Conservation (phyloP, 2,329 filamentous ascomycete species). For the Neoascochyta sp. region DNA sequence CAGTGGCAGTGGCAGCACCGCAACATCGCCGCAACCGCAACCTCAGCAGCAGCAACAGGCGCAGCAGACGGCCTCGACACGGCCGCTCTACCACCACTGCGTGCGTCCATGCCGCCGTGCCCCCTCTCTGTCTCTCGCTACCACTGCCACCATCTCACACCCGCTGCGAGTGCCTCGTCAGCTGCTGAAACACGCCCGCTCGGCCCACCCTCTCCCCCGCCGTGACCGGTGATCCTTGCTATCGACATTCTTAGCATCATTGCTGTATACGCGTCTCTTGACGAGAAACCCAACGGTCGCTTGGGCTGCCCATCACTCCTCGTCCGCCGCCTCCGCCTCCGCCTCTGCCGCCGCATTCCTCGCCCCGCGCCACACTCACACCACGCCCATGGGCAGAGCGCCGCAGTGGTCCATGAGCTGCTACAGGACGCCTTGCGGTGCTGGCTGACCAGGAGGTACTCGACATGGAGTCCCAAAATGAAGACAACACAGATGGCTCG, state of each 20-base stretch:
- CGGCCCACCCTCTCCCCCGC: slow-evolving; percentile 15
- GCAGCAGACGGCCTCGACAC: no score
- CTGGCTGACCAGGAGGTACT: slow-evolving; percentile 31
- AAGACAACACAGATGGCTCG: slow-evolving; percentile 68
- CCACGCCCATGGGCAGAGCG: slow-evolving; percentile 29
- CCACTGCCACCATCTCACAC: no score
- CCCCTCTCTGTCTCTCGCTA: no score
- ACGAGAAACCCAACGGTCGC: slow-evolving; percentile 2
- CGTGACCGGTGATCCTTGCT: slow-evolving; percentile 18
- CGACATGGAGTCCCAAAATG: slow-evolving; percentile 35
- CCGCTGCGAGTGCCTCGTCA: slow-evolving; percentile 3
- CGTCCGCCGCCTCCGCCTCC: slow-evolving; percentile 1
- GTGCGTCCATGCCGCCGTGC: no score
- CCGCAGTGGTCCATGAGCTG: slow-evolving; percentile 32
- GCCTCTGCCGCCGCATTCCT: slow-evolving; percentile 1
- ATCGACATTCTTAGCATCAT: slow-evolving; percentile 30
- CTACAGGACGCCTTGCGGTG: slow-evolving; percentile 28
- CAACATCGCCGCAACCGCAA: no score
- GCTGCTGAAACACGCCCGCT: slow-evolving; percentile 23
- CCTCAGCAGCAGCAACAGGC: no score
- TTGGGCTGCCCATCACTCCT: neutral
- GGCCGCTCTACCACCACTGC: no score
- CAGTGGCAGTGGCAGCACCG: no score
- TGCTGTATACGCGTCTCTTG: slow-evolving; percentile 19
- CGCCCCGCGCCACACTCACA: no score